These are phyloP conservation scores for Exophiala phaeomuriformis DNA, from an alignment of 2,329 filamentous ascomycete genomes.

Conservation along the genomic window DNA sequence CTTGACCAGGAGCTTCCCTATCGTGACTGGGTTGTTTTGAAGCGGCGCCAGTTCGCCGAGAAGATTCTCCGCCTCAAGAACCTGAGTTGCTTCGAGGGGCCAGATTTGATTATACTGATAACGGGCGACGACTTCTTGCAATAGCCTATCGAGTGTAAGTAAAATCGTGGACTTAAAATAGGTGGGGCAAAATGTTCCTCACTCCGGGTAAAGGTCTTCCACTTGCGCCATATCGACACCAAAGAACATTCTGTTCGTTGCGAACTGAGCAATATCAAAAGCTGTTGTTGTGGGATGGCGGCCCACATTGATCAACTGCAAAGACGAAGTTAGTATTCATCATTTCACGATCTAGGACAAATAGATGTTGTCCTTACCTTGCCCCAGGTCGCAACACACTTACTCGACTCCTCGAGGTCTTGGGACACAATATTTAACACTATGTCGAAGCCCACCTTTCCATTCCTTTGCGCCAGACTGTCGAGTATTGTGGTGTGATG, in stretches of 20 bases:
- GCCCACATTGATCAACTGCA: background rate
- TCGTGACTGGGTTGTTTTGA: no score
- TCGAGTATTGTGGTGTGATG: background rate
- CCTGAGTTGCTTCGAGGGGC: no score
- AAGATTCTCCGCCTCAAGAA: no score
- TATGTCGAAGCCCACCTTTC: background rate
- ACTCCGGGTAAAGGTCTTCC: background rate
- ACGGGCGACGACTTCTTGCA: no score
- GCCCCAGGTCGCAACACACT: background rate
- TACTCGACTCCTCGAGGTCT: background rate
- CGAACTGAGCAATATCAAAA: background rate
- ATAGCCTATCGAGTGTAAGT: no score
- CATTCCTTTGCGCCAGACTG: background rate
- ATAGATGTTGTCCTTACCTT: background rate
- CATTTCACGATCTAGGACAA: background rate
- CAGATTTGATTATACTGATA: no score
- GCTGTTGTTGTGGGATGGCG: background rate
- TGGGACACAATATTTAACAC: background rate
- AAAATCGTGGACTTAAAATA: no score
- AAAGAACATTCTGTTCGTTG: background rate
- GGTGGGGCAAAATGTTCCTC: background rate
- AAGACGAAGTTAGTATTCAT: background rate
- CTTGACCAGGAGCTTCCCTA: no score
- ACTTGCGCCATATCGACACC: background rate
- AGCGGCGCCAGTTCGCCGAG: no score